Percentiles rank a stretch among this genome's conserved stretches.
phyloP scores from a whole-genome alignment of 495 filamentous ascomycete species.

The Penicillium argentinense region DNA sequence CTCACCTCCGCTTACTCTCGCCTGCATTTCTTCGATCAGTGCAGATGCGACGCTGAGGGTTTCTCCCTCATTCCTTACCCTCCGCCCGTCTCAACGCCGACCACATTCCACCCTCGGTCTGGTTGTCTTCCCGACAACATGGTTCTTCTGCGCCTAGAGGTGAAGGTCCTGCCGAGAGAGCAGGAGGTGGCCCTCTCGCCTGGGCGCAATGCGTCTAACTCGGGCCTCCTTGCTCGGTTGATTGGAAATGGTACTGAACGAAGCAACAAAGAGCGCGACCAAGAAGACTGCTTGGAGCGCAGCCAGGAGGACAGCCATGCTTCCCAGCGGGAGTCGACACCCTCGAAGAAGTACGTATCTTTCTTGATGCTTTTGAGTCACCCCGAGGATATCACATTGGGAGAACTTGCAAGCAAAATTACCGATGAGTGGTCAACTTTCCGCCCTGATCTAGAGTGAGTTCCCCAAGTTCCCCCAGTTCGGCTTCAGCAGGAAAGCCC shows the following conservation, averaged over 20 bases:
- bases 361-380: constrained; percentile 33
- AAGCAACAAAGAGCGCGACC: constrained; percentile 5
- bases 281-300: background rate
- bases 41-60: no score
- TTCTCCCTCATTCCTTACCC: no score
- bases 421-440: constrained; percentile 36
- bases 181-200: constrained; percentile 5
- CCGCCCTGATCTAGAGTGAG: constrained; percentile 35
- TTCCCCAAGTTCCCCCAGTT: background rate
- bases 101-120: no score
- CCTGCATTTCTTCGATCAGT: no score
- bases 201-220: background rate
- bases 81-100: no score
- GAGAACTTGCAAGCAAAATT: constrained; percentile 33
- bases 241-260: constrained; percentile 1
- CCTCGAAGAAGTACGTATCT: constrained; percentile 20
- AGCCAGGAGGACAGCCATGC: constrained; percentile 5
- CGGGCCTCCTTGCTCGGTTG: constrained; percentile 3
- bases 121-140: no score
- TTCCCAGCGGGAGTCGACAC: background rate
- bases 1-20: no score
- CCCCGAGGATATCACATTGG: constrained; percentile 34
- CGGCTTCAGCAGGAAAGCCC: background rate
- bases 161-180: constrained; percentile 37
- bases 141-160: constrained; percentile 38